A percentile compares a stretch with the other conserved stretches of the same genome.
Evolutionary conservation across 1,284 basidiomycete species (phyloP).

Genomic region (Moniliophthora roreri): DNA sequence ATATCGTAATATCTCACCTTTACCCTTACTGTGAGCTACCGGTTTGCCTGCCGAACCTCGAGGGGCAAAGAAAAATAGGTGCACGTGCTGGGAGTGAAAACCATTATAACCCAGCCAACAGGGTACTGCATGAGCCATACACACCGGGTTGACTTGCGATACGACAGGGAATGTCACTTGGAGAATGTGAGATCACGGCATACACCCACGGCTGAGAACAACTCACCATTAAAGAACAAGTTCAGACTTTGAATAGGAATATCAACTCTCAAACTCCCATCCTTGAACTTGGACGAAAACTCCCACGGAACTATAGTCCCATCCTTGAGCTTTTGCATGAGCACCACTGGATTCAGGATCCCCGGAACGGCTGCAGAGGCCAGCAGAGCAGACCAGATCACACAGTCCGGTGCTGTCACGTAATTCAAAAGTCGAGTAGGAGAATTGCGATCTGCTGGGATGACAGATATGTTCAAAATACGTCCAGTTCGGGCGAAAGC

Average conservation of each 20-base stretch:
- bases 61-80: constrained; percentile 97
- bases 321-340: constrained; percentile 90
- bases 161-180: constrained; percentile 97
- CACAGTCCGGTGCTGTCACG: constrained; percentile 89
- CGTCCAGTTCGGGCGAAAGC: constrained; percentile 93
- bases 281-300: constrained; percentile 91
- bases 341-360: constrained; percentile 83
- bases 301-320: constrained; percentile 91
- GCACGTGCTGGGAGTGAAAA: constrained; percentile 62
- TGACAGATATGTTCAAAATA: constrained; percentile 93
- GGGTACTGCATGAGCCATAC: not conserved
- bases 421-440: constrained; percentile 97
- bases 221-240: constrained; percentile 84
- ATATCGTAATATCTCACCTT: constrained; percentile 52
- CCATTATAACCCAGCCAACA: too few species aligned
- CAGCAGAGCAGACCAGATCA: constrained; percentile 76
- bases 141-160: constrained; percentile 86
- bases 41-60: constrained; percentile 93
- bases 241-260: constrained; percentile 70
- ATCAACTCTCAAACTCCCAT: constrained; percentile 75
- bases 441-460: constrained; percentile 92
- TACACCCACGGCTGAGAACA: constrained; percentile 2
- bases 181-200: constrained; percentile 9
- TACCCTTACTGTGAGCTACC: constrained; percentile 89
- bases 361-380: constrained; percentile 87